Evolutionary conservation across 805 yeast genomes (phyloP), one percentile per base, ranked within the genome.

Genomic region (Candida rishiriensis): DNA sequence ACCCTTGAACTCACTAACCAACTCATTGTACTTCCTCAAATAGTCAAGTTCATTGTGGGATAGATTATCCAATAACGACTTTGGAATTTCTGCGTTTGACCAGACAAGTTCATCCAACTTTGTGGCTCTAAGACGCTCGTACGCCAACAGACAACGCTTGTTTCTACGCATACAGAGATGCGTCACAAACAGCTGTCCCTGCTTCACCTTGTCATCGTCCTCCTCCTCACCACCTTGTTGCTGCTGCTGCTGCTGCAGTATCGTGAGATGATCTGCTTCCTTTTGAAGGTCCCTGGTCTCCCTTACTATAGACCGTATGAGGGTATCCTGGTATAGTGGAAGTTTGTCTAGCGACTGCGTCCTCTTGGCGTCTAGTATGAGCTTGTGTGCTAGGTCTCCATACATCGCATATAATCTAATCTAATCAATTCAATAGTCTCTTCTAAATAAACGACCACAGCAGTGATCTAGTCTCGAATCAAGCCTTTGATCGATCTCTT

Each of bases 81-180:
- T 53, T 47, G 70, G 53, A 28, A 78, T 70, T 53, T 78, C 88
- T 29, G 71, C 63, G 54, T 78, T 81, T 33, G 78, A 75, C 97
- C 97, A 90, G 2, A 79, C 78, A 52, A 81, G 61, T 43, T 78
- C 79, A 45, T 75, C 86, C 36, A 93, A 64, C 46, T 80, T 76
- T 37, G 76, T 77, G 3, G 91, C 79, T 42, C 99, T 69, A 30
- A 79, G 72, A 47, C 74, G 72, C 59, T 90, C 87, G 58, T 93
- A 89, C 0, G 96, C 97, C 41, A 93, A 60, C 32, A 93, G 60
- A 61, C 97, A 88, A 41, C 99, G 69, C 61, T 93, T 95, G 68
- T 95, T 90, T 40, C 98, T 68, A 48, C 93, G 75, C 81, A 89
- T 81, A 36, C 88, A 80, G 26, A 90, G 64, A 50, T 81, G 83